A percentile compares a stretch with the other conserved stretches of the same genome.
Conservation (phyloP, 2,329 filamentous ascomycete species). For the Aschersonia sp. region DNA sequence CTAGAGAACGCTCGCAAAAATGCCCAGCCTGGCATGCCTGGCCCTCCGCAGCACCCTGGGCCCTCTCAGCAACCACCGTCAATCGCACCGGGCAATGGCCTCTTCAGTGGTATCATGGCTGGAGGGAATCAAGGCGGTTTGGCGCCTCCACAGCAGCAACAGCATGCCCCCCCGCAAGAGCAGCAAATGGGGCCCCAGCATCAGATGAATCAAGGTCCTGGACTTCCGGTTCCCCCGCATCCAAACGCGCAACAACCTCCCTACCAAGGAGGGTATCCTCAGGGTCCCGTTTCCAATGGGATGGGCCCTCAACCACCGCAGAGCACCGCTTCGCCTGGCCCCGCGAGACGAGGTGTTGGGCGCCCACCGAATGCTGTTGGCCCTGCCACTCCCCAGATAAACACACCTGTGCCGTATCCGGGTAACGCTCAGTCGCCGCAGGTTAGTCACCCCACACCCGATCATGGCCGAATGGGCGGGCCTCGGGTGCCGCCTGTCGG, state of each 20-base stretch:
- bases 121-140: constrained; percentile 73
- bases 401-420: constrained; percentile 73
- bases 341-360: constrained; percentile 57
- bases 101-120: constrained; percentile 94
- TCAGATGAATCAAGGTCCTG: constrained; percentile 59
- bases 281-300: constrained; percentile 45
- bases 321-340: constrained; percentile 75
- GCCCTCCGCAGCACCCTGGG: constrained; percentile 59
- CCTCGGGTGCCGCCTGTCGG: constrained; percentile 35
- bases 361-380: constrained; percentile 47
- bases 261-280: constrained; percentile 57
- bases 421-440: constrained; percentile 74
- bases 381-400: constrained; percentile 84
- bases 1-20: constrained; percentile 61
- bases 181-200: constrained; percentile 37
- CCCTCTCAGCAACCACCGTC: constrained; percentile 77
- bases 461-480: constrained; percentile 41
- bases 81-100: constrained; percentile 78
- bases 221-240: constrained; percentile 42
- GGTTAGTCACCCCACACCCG: constrained; percentile 70
- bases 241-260: constrained; percentile 52
- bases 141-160: constrained; percentile 57
- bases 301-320: constrained; percentile 74
- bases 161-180: constrained; percentile 49
- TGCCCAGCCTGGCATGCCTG: constrained; percentile 44